Evolutionary conservation across 2,329 filamentous ascomycete species (phyloP).

Genomic region (Neobulgaria alba): DNA sequence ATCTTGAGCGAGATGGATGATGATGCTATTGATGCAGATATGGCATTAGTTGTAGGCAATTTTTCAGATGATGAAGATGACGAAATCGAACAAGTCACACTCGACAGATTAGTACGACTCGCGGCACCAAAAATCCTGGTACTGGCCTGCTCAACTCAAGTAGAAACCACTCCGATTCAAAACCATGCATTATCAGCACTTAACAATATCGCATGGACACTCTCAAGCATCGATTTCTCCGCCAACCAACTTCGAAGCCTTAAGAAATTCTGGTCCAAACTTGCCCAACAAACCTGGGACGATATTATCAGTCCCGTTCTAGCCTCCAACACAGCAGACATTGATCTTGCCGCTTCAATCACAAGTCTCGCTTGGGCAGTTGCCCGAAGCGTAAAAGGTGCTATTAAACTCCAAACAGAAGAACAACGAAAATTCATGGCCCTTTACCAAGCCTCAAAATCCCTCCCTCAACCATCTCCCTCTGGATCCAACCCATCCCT

Average conservation of each 20-base stretch:
- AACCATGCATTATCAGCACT: conserved; percentile 49
- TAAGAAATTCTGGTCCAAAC: conserved; percentile 44
- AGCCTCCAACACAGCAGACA: conserved; percentile 50
- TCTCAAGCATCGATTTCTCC: conserved; percentile 52
- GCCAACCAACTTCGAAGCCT: conserved; percentile 42
- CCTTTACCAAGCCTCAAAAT: conserved; percentile 51
- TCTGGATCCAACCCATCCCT: not conserved
- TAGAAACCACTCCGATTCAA: conserved; percentile 37
- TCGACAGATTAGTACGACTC: conserved; percentile 24
- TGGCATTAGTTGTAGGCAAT: conserved; percentile 52
- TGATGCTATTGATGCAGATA: conserved; percentile 52
- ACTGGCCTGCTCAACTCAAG: conserved; percentile 12
- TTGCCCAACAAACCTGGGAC: conserved; percentile 48
- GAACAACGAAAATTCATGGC: conserved; percentile 58
- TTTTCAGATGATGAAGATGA: conserved; percentile 34
- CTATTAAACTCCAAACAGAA: conserved; percentile 39
- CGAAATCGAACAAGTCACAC: conserved; percentile 18
- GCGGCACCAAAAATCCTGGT: conserved; percentile 24
- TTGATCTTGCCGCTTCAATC: conserved; percentile 52
- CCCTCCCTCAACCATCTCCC: conserved; percentile 22
- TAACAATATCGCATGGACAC: conserved; percentile 60
- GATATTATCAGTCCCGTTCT: conserved; percentile 48
- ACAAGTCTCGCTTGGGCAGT: conserved; percentile 60
- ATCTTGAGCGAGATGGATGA: conserved; percentile 41
- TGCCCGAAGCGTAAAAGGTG: conserved; percentile 44